phyloP scores from a whole-genome alignment of 768 basidiomycete genomes.

The Megacollybia marginata region DNA sequence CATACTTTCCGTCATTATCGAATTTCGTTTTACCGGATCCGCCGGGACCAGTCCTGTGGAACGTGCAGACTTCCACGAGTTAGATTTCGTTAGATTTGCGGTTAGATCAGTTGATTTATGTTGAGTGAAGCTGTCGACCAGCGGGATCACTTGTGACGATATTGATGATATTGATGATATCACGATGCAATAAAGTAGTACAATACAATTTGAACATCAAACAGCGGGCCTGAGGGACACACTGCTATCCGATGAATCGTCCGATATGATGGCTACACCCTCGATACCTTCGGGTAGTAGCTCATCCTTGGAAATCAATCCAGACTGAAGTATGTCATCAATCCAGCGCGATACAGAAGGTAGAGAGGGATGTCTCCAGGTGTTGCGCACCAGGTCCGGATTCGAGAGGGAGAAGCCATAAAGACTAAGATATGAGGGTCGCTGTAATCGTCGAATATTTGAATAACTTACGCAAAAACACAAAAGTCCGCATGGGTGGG shows the following conservation, averaged over 20 bases:
- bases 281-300: background rate
- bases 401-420: conserved; percentile 2
- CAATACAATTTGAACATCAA: no score
- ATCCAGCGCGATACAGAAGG: conserved; percentile 1
- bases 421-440: background rate
- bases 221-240: no score
- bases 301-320: background rate
- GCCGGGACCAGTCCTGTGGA: no score
- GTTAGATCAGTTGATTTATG: no score
- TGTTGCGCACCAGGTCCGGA: conserved; percentile 2
- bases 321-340: conserved; percentile 1
- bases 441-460: background rate
- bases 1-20: no score
- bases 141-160: no score
- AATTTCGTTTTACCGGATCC: no score
- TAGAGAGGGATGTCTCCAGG: background rate
- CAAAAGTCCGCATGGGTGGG: conserved; percentile 1
- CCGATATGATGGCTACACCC: background rate
- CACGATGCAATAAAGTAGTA: no score
- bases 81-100: no score
- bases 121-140: no score
- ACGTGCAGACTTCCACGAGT: no score
- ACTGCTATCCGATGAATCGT: background rate
- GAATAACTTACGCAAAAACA: conserved; percentile 1
- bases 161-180: no score